Conservation (phyloP, 345 rosid species). For the Syzygium grande region DNA sequence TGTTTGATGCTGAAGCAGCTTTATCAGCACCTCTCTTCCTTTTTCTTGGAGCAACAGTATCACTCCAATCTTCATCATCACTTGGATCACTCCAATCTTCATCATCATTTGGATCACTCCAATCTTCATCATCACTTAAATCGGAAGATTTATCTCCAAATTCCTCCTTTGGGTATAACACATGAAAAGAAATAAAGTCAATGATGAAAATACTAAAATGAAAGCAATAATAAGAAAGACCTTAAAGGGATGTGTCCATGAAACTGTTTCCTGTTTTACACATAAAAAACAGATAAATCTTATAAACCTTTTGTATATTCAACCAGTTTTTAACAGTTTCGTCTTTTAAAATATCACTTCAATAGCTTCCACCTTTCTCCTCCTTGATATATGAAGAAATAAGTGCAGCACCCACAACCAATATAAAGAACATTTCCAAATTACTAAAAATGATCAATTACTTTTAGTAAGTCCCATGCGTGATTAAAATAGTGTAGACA, state of each 20-base stretch:
- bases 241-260: background rate
- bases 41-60: no score
- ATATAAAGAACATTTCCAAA: background rate
- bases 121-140: slow-evolving; percentile 58
- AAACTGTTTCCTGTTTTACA: background rate
- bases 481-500: background rate
- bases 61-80: no score
- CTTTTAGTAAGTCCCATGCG: background rate
- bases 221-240: background rate
- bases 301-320: background rate
- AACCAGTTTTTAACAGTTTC: background rate
- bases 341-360: background rate
- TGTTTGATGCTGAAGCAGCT: no score
- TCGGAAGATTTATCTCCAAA: slow-evolving; percentile 41
- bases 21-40: no score
- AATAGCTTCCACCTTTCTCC: background rate
- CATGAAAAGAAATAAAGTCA: slow-evolving; percentile 7
- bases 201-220: background rate
- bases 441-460: background rate
- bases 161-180: slow-evolving; percentile 50
- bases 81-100: no score
- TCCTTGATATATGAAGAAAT: background rate
- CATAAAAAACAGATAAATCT: background rate
- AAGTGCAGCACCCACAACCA: background rate
- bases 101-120: slow-evolving; percentile 10